Evolutionary conservation across 805 yeast species (phyloP).

Genomic region (Metschnikowia kunwiensis): DNA sequence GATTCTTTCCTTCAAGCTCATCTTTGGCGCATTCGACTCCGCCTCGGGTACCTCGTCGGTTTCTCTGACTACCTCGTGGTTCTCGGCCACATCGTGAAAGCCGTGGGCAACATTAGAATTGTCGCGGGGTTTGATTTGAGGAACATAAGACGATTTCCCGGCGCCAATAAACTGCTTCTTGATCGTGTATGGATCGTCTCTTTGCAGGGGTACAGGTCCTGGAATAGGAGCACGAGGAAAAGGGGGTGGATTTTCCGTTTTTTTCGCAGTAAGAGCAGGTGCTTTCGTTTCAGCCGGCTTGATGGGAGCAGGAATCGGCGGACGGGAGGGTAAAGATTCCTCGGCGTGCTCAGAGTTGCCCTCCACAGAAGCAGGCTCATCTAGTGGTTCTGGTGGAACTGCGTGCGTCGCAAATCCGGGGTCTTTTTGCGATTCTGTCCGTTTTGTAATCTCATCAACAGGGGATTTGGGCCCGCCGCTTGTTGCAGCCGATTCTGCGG

Average conservation of each 20-base stretch:
- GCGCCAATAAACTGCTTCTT: slow-evolving; percentile 55
- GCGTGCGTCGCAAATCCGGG: neutral
- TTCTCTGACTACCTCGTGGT: slow-evolving; percentile 14
- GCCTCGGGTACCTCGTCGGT: slow-evolving; percentile 11
- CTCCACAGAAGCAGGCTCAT: slow-evolving; percentile 5
- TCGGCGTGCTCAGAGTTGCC: slow-evolving; percentile 7
- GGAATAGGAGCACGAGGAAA: slow-evolving; percentile 19
- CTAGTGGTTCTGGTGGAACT: slow-evolving; percentile 1
- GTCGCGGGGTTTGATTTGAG: slow-evolving; percentile 42
- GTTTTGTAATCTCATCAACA: neutral
- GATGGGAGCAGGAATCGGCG: neutral
- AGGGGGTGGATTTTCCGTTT: slow-evolving; percentile 1
- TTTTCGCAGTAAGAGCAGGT: neutral
- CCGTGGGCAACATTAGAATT: slow-evolving; percentile 33
- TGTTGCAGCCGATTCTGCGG: neutral
- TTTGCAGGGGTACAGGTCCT: slow-evolving; percentile 27
- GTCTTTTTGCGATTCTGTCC: neutral
- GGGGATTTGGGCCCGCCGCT: neutral
- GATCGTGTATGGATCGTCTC: slow-evolving; percentile 45
- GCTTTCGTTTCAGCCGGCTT: neutral
- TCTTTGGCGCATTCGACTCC: slow-evolving; percentile 61
- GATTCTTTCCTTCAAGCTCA: slow-evolving; percentile 84
- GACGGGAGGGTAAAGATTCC: neutral
- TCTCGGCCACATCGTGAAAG: slow-evolving; percentile 25
- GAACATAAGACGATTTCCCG: slow-evolving; percentile 60